These are phyloP conservation scores for Cenchrus fungigraminus DNA, from an alignment of 176 grass and related monocot genomes.

Conservation along the genomic window DNA sequence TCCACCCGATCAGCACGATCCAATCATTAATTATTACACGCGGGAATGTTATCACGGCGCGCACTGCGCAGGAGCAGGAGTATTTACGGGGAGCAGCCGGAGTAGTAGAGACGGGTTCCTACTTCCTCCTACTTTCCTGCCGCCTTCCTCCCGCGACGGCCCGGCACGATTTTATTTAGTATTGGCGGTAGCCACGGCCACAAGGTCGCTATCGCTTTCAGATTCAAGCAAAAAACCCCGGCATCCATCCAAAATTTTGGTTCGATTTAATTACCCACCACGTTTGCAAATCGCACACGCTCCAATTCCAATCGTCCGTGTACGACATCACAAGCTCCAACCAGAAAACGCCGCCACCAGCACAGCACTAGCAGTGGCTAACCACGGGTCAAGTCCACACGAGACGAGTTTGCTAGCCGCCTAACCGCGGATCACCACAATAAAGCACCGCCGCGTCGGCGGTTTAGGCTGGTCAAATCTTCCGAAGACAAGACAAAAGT, in stretches of 20 bases:
- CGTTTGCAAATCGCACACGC: neutral
- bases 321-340: neutral
- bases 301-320: neutral
- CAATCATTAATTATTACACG: neutral
- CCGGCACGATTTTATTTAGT: neutral
- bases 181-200: neutral
- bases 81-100: neutral
- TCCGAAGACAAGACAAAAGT: neutral
- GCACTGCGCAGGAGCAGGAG: too few relatives aligned
- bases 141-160: neutral
- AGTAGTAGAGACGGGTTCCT: neutral
- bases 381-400: neutral
- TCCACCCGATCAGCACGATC: neutral
- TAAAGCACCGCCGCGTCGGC: constrained; percentile 8
- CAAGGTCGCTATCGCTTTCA: neutral
- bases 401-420: constrained; percentile 20
- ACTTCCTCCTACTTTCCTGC: neutral
- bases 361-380: neutral
- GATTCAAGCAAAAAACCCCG: neutral
- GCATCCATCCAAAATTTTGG: neutral
- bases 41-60: neutral
- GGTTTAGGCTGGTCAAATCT: neutral
- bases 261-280: neutral
- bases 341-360: neutral
- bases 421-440: constrained; percentile 12